phyloP scores from a whole-genome alignment of 805 yeast genomes.

The Saccharomycopsis fodiens region DNA sequence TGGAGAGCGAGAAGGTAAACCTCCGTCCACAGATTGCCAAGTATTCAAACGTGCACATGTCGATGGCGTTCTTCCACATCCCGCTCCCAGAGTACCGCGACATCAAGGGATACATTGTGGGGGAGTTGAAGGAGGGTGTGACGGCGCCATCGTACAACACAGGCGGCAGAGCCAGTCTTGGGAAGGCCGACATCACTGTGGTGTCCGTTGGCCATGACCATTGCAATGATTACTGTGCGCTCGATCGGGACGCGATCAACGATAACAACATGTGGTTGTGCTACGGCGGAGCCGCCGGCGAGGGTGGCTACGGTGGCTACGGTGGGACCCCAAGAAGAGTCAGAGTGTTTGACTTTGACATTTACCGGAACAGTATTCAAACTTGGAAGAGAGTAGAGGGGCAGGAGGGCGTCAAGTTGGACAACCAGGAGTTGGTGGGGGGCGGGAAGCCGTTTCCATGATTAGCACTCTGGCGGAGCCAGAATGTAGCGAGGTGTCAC shows the following conservation, averaged over 20 bases:
- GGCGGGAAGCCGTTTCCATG: constrained; percentile 32
- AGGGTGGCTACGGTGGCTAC: constrained; percentile 95
- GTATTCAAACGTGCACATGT: constrained; percentile 40
- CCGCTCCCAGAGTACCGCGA: constrained; percentile 82
- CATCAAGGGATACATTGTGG: constrained; percentile 37
- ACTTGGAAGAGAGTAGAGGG: constrained; percentile 73
- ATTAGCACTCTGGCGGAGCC: too few species aligned
- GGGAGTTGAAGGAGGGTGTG: constrained; percentile 60
- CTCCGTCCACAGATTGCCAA: constrained; percentile 24
- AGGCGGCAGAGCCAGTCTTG: constrained; percentile 52
- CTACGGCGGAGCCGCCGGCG: constrained; percentile 90
- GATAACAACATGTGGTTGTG: constrained; percentile 65
- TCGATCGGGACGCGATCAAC: constrained; percentile 33
- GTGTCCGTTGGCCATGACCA: constrained; percentile 92
- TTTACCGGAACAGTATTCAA: constrained; percentile 32
- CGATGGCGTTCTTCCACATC: constrained; percentile 92
- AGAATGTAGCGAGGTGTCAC: too few species aligned
- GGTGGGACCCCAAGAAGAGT: constrained; percentile 79
- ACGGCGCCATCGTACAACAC: constrained; percentile 73
- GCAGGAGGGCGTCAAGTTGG: constrained; percentile 40
- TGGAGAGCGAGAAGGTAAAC: constrained; percentile 32
- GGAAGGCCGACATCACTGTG: constrained; percentile 63
- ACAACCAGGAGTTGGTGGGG: constrained; percentile 42
- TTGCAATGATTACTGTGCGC: constrained; percentile 82
- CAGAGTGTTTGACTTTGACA: constrained; percentile 62